Evolutionary conservation across 1,284 basidiomycete genomes (phyloP).

Genomic region (Violaceomyces palustris): DNA sequence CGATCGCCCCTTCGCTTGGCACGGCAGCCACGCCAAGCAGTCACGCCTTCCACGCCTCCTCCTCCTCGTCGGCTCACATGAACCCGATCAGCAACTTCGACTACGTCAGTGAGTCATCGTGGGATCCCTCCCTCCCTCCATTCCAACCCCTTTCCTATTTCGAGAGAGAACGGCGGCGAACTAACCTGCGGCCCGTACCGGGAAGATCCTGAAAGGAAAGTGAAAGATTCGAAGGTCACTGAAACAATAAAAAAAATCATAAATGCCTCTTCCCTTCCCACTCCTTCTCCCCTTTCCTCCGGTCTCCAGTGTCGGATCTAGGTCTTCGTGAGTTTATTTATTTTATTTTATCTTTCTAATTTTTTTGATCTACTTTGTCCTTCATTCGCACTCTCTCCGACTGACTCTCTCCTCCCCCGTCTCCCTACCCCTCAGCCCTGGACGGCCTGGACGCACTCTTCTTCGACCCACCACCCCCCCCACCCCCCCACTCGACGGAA

Average conservation of each 20-base stretch:
- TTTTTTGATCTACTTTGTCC: background rate
- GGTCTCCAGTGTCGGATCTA: constrained; percentile 6
- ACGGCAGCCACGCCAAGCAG: background rate
- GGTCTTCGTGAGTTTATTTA: constrained; percentile 4
- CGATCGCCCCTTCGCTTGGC: background rate
- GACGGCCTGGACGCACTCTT: constrained; percentile 26
- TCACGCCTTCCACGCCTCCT: constrained; percentile 1
- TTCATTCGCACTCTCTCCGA: no score
- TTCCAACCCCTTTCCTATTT: background rate
- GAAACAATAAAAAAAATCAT: no score
- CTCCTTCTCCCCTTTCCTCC: background rate
- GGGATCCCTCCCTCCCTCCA: no score
- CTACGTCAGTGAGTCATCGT: constrained; percentile 8
- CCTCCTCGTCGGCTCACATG: no score
- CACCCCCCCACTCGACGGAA: no score
- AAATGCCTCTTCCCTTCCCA: background rate
- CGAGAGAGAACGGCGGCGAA: background rate
- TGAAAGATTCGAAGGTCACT: no score
- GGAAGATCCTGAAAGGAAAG: no score
- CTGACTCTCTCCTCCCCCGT: no score
- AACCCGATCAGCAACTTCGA: constrained; percentile 34
- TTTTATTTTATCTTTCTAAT: background rate
- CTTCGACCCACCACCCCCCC: constrained; percentile 22
- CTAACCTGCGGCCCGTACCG: no score
- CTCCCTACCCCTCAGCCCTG: background rate